Base-by-base conservation (phyloP, 2,329 filamentous ascomycete genomes). In the Exserohilum turcica region DNA sequence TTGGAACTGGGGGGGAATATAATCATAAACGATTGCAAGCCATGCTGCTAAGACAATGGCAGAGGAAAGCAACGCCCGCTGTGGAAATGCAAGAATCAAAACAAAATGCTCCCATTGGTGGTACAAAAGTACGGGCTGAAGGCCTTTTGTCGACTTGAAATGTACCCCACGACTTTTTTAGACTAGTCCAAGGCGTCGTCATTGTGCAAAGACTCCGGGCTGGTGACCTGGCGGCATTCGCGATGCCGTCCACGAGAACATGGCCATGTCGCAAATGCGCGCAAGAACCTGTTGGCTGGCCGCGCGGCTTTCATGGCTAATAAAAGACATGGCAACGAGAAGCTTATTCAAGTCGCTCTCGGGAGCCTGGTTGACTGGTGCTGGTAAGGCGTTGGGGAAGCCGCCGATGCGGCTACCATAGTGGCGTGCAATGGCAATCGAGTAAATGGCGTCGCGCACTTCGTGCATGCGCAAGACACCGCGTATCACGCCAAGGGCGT, bases 361-460 rank as follows among this genome's bases (percentile, higher is more conserved):
- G 10, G 70, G 68, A 47, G 71, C 63, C 24, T 65, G 66, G 43
- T 68, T 64, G 29, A 64, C 51, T 0, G 61, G 36, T 1, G 57
- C 39, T 6, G 73, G 71, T 3, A 78, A 57, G 18, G 73, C 69
- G 46, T 77, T 76, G 7, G 77, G 74, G 59, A 79, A 80, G 21
- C 77, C 76, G 13, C 75, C 71, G 54, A 77, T 68, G 12, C 86
- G 84, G 28, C 86, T 85, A 39, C 89, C 86, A 43, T 92, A 80
- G 57, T 92, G 86, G 21, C 91, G 86, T 13, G 89, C 86, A 49
- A 96, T 85, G 7, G 90, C 90, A 60, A 96, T 88, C 0, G 90
- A 94, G 75, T 96, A 96, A 51, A 97, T 84, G 15, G 96, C 88
- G 71, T 97, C 92, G 47, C 92, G 86, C 66, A 93, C 94, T 76